Percentiles rank a stretch among this genome's conserved stretches.
Evolutionary conservation across 441 rosid species (phyloP).

Genomic region (Brassica hybrid): DNA sequence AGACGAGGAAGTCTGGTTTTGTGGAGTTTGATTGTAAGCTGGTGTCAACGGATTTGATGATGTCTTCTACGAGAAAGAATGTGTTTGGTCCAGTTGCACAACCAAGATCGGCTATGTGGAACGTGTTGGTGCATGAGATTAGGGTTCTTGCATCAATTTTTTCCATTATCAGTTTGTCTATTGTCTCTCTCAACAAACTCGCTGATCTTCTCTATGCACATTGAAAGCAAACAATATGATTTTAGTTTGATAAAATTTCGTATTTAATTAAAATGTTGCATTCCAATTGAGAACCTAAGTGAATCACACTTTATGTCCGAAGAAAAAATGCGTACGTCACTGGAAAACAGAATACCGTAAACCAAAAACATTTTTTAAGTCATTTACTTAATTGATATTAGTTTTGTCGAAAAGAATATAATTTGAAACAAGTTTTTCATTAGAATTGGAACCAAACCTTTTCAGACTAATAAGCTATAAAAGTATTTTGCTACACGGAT

Average conservation of each 20-base stretch:
- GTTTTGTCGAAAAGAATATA: no score
- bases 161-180: constrained; percentile 45
- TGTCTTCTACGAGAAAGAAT: constrained; percentile 44
- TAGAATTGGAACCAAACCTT: background rate
- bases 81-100: constrained; percentile 72
- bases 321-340: background rate
- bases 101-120: constrained; percentile 63
- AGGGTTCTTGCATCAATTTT: constrained; percentile 52
- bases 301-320: background rate
- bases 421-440: background rate
- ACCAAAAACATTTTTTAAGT: background rate
- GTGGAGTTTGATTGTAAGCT: constrained; percentile 24
- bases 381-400: background rate
- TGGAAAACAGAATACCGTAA: background rate
- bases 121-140: constrained; percentile 38
- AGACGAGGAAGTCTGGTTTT: constrained; percentile 45
- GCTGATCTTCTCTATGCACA: constrained; percentile 37
- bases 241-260: background rate
- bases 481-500: background rate
- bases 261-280: background rate
- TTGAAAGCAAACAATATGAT: background rate
- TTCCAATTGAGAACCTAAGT: constrained; percentile 1
- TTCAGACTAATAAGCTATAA: background rate
- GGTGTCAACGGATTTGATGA: constrained; percentile 42
- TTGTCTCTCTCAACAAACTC: constrained; percentile 42